These are phyloP conservation scores for Trichoderma atroviride DNA, from an alignment of 2,329 filamentous ascomycete species.

Conservation along the genomic window DNA sequence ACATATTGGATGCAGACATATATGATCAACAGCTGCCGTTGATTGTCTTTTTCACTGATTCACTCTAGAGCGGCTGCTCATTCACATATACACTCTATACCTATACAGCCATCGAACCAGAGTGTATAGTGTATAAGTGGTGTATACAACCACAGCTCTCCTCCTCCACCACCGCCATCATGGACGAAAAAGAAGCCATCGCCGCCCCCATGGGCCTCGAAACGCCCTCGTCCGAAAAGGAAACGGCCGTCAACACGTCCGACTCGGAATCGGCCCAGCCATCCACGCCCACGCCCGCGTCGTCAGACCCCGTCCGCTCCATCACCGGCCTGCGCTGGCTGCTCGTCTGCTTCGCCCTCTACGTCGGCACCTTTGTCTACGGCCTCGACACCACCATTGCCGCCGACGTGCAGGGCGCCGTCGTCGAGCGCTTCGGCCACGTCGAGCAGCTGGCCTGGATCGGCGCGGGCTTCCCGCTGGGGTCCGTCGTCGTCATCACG, in stretches of 20 bases:
- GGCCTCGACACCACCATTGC: constrained; percentile 51
- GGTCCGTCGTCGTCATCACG: constrained; percentile 44
- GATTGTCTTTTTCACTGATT: background rate
- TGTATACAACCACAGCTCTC: background rate
- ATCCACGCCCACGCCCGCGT: background rate
- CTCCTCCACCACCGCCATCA: background rate
- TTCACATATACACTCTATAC: background rate
- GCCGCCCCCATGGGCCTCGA: background rate
- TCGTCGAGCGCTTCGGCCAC: constrained; percentile 43
- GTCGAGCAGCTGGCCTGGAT: constrained; percentile 48
- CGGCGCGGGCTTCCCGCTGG: constrained; percentile 45
- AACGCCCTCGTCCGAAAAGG: background rate
- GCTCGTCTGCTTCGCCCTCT: constrained; percentile 22
- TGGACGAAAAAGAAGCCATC: background rate
- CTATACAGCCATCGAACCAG: background rate
- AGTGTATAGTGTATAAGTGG: background rate
- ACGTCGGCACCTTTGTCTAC: constrained; percentile 22
- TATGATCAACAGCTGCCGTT: background rate
- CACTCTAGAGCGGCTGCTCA: background rate
- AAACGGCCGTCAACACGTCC: background rate
- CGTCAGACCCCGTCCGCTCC: background rate
- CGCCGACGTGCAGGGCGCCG: constrained; percentile 50
- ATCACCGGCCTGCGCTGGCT: constrained; percentile 17
- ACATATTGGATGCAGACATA: background rate
- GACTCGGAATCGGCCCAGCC: background rate